phyloP scores from a whole-genome alignment of 306 rosid species.

The Albizia julibrissin region DNA sequence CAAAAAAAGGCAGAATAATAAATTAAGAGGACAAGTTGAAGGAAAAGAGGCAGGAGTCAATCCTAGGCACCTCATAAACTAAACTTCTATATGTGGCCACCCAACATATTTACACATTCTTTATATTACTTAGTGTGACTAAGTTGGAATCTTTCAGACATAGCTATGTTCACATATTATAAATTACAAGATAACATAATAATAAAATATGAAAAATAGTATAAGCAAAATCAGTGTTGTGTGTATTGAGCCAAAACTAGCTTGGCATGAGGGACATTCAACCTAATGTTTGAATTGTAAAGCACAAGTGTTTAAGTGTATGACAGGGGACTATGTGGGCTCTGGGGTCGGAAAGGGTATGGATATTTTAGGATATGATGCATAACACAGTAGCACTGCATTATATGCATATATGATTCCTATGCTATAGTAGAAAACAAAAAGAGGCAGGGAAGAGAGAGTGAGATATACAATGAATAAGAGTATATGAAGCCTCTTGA shows the following conservation, averaged over 20 bases:
- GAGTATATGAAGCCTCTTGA: not conserved
- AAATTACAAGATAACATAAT: not conserved
- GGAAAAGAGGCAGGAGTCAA: slow-evolving; percentile 30
- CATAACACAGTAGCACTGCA: slow-evolving; percentile 39
- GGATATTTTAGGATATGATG: slow-evolving; percentile 29
- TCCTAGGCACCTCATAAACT: slow-evolving; percentile 15
- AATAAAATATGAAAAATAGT: not conserved
- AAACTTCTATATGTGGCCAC: slow-evolving; percentile 30
- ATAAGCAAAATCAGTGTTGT: slow-evolving; percentile 5
- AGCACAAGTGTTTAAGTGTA: slow-evolving; percentile 32
- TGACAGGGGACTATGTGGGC: slow-evolving; percentile 28
- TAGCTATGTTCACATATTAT: slow-evolving; percentile 5
- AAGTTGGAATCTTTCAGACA: slow-evolving; percentile 17
- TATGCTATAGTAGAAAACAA: slow-evolving; percentile 43
- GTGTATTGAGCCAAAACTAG: slow-evolving; percentile 1
- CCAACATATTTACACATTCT: slow-evolving; percentile 17
- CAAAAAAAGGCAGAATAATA: slow-evolving; percentile 32
- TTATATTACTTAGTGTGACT: not conserved
- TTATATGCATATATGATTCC: slow-evolving; percentile 31
- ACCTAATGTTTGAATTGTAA: slow-evolving; percentile 14
- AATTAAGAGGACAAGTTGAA: slow-evolving; percentile 25
- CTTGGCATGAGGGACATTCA: slow-evolving; percentile 16
- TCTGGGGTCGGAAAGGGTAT: not conserved
- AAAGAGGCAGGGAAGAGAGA: not conserved
- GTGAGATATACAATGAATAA: not conserved